Evolutionary conservation across 345 rosid species (phyloP).

Genomic region (Brassica carinata): DNA sequence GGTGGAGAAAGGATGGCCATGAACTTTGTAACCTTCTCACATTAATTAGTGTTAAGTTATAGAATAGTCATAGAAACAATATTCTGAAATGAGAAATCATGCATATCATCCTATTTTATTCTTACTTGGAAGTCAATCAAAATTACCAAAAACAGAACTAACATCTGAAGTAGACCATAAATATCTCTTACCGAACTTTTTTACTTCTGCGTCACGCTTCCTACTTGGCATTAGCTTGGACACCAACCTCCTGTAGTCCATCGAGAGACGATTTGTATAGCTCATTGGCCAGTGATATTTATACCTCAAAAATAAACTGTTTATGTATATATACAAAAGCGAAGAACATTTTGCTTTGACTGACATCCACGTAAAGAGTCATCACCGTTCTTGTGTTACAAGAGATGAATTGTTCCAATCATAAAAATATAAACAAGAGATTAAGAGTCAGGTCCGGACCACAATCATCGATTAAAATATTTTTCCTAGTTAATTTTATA

Average conservation of each 20-base stretch:
- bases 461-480: too few species aligned
- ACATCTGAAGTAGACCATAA: neutral
- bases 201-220: conserved; percentile 17
- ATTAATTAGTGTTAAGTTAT: too few species aligned
- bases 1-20: conserved; percentile 47
- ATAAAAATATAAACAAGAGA: too few species aligned
- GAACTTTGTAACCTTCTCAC: conserved; percentile 39
- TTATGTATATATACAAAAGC: conserved; percentile 12
- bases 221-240: neutral
- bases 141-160: neutral
- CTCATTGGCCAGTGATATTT: neutral
- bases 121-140: neutral
- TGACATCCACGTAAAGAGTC: neutral
- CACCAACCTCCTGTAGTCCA: conserved; percentile 21
- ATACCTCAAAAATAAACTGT: neutral
- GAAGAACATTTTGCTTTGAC: conserved; percentile 24
- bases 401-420: conserved; percentile 13
- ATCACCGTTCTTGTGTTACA: conserved; percentile 21
- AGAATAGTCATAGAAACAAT: conserved; percentile 12
- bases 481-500: too few species aligned
- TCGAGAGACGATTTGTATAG: neutral
- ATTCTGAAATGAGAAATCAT: too few species aligned
- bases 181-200: conserved; percentile 22
- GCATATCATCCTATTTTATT: too few species aligned
- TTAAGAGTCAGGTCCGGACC: too few species aligned